These are phyloP conservation scores for Candida argentea DNA, from an alignment of 805 yeast species.

Conservation along the genomic window DNA sequence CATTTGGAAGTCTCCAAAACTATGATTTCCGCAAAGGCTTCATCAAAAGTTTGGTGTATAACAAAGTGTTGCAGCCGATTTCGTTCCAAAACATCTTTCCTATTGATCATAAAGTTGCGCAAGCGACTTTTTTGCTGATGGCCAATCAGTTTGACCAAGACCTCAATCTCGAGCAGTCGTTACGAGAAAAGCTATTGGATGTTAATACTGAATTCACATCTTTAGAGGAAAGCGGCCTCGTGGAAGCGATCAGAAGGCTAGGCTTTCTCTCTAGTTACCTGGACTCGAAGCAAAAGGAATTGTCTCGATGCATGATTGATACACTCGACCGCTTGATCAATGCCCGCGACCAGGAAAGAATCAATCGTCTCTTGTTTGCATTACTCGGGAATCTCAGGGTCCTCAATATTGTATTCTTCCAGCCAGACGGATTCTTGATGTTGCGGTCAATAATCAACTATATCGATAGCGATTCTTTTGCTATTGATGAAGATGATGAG, in stretches of 20 bases:
- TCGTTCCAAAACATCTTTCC: slow-evolving; percentile 19
- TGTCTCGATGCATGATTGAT: slow-evolving; percentile 9
- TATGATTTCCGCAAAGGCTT: slow-evolving; percentile 19
- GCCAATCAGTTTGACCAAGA: slow-evolving; percentile 13
- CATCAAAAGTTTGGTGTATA: slow-evolving; percentile 20
- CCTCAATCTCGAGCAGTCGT: slow-evolving; percentile 13
- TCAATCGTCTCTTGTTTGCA: slow-evolving; percentile 10
- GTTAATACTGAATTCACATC: slow-evolving; percentile 31
- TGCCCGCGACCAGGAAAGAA: slow-evolving; percentile 20
- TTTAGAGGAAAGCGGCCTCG: slow-evolving; percentile 27
- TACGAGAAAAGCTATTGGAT: slow-evolving; percentile 22
- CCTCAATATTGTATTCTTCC: slow-evolving; percentile 8
- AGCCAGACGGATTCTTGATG: slow-evolving; percentile 3
- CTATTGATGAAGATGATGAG: slow-evolving; percentile 39
- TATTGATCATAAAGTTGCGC: slow-evolving; percentile 14
- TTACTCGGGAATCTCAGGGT: slow-evolving; percentile 8
- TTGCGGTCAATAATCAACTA: slow-evolving; percentile 11
- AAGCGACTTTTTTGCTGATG: slow-evolving; percentile 18
- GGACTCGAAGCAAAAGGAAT: slow-evolving; percentile 15
- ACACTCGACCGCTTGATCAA: slow-evolving; percentile 15
- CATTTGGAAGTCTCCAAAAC: slow-evolving; percentile 6
- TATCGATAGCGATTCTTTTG: slow-evolving; percentile 9
- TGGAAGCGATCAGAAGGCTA: slow-evolving; percentile 16
- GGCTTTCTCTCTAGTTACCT: slow-evolving; percentile 14
- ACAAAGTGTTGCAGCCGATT: slow-evolving; percentile 15